Conservation (phyloP, 345 rosid species). For the Mercurialis annua region DNA sequence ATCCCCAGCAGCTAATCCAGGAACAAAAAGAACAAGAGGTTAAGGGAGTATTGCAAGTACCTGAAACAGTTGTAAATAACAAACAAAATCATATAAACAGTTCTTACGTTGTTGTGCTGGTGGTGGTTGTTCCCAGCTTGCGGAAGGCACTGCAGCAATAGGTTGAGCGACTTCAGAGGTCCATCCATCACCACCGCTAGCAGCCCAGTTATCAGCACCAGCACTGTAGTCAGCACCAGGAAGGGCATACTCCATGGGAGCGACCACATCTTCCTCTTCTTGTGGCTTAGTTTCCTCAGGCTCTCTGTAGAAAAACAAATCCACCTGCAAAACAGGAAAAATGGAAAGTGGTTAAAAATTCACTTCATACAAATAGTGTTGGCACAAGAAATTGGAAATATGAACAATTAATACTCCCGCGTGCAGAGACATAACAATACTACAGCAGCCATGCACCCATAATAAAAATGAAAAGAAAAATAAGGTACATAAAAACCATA, state of each 20-base stretch:
- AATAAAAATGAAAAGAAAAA: too few relatives aligned
- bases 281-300: slow-evolving; percentile 33
- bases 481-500: too few relatives aligned
- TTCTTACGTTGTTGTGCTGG: slow-evolving; percentile 32
- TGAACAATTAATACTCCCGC: too few relatives aligned
- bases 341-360: neutral
- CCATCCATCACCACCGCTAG: slow-evolving; percentile 59
- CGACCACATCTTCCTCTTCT: slow-evolving; percentile 26
- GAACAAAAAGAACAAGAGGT: neutral
- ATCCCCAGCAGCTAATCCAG: slow-evolving; percentile 22
- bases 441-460: too few relatives aligned
- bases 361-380: neutral
- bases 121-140: too few relatives aligned
- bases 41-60: neutral
- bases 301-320: slow-evolving; percentile 27
- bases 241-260: slow-evolving; percentile 30
- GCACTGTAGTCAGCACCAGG: slow-evolving; percentile 36
- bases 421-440: too few relatives aligned
- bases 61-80: neutral
- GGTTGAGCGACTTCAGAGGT: slow-evolving; percentile 49
- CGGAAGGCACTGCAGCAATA: slow-evolving; percentile 53
- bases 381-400: neutral
- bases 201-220: slow-evolving; percentile 46
- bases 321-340: slow-evolving; percentile 18
- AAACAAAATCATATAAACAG: neutral